phyloP scores from a whole-genome alignment of 306 rosid genomes.

The Castanea mollissima region DNA sequence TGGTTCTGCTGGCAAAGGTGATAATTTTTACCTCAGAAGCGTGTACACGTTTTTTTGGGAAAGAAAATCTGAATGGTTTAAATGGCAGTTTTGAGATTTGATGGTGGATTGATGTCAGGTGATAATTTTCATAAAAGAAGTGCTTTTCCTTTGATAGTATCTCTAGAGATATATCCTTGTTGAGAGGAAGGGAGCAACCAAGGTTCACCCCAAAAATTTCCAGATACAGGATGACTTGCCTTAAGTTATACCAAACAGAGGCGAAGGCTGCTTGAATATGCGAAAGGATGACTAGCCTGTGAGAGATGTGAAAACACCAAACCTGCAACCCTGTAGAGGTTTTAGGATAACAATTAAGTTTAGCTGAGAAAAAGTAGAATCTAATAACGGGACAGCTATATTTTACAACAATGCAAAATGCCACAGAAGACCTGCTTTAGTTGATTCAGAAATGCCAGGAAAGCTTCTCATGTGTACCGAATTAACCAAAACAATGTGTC shows the following conservation, averaged over 20 bases:
- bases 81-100: too few relatives aligned
- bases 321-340: neutral
- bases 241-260: neutral
- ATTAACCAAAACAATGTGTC: neutral
- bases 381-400: neutral
- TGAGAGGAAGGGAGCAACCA: neutral
- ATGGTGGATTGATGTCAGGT: too few relatives aligned
- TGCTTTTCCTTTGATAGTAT: neutral
- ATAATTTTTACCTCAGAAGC: neutral
- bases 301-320: neutral
- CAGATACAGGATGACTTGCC: neutral
- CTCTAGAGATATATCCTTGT: neutral
- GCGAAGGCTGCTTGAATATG: neutral
- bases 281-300: neutral
- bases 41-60: neutral
- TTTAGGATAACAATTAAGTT: neutral
- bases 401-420: neutral
- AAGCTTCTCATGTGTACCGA: neutral
- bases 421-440: neutral
- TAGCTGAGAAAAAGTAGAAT: neutral
- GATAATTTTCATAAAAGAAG: too few relatives aligned
- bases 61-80: neutral
- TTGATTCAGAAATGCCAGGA: neutral
- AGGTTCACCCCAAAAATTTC: neutral
- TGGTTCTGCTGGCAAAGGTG: neutral